A percentile compares a stretch with the other conserved stretches of the same genome.
Conservation (phyloP, 2,329 filamentous ascomycete species). For the Dothideomycetidae sp. region DNA sequence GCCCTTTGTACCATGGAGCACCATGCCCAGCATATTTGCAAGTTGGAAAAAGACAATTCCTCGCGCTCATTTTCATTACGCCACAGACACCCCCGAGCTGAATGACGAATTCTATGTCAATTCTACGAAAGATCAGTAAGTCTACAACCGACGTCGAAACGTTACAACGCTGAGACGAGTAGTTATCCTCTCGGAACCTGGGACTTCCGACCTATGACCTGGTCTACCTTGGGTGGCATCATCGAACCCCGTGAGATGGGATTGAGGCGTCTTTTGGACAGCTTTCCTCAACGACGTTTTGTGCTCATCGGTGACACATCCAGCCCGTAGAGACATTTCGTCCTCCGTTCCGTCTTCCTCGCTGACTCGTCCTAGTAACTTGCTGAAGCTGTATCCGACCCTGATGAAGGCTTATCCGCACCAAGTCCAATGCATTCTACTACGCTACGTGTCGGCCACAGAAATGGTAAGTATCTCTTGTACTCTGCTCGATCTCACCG, state of each 20-base stretch:
- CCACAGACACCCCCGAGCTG: constrained; percentile 15
- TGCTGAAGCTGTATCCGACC: constrained; percentile 12
- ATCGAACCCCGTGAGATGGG: constrained; percentile 11
- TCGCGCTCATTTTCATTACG: constrained; percentile 17
- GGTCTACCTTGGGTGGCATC: constrained; percentile 9
- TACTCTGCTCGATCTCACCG: neutral
- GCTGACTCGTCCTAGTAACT: constrained; percentile 2
- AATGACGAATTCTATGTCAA: constrained; percentile 11
- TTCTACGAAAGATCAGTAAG: constrained; percentile 7
- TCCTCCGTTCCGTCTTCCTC: neutral
- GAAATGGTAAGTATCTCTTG: constrained; percentile 9
- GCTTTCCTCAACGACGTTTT: constrained; percentile 15
- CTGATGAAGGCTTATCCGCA: constrained; percentile 11
- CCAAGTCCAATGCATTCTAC: constrained; percentile 17
- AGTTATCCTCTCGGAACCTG: constrained; percentile 16
- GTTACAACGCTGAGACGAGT: neutral
- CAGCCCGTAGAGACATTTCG: constrained; percentile 9
- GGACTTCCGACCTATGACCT: constrained; percentile 15
- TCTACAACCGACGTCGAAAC: neutral
- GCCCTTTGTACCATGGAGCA: constrained; percentile 13
- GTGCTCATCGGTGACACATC: constrained; percentile 17
- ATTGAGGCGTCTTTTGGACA: constrained; percentile 13
- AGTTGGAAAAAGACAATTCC: constrained; percentile 9
- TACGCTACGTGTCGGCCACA: constrained; percentile 15
- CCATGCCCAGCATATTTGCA: constrained; percentile 14